Conservation (phyloP, 352 stramenopile genomes). For the Phytophthora sojae region DNA sequence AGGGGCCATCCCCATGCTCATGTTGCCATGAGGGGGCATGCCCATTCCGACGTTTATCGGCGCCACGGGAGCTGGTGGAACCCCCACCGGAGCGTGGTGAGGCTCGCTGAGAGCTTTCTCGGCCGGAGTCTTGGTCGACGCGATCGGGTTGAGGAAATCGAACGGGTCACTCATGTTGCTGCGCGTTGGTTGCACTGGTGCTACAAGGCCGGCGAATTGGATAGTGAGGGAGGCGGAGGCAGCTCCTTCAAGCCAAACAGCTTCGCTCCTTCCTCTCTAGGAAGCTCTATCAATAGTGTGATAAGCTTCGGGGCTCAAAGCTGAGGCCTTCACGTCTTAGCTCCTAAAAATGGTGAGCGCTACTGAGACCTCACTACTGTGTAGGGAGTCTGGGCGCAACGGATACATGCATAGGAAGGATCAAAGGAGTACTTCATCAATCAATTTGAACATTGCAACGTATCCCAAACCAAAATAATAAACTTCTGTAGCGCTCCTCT, state of each 20-base stretch:
- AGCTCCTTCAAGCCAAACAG: background rate
- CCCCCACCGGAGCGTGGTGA: conserved; percentile 27
- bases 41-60: conserved; percentile 39
- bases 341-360: conserved; percentile 2
- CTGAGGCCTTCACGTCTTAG: conserved; percentile 22
- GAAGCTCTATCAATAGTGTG: conserved; percentile 17
- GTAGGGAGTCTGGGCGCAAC: background rate
- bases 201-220: conserved; percentile 28
- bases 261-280: background rate
- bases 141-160: conserved; percentile 78
- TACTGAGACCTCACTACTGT: background rate
- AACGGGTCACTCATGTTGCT: conserved; percentile 76
- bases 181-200: conserved; percentile 7
- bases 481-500: conserved; percentile 31
- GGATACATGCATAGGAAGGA: background rate
- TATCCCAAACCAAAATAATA: conserved; percentile 30
- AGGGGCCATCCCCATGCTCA: conserved; percentile 24
- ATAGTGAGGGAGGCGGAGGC: conserved; percentile 11
- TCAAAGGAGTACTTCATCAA: background rate
- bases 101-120: conserved; percentile 39
- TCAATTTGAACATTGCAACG: background rate
- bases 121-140: conserved; percentile 65
- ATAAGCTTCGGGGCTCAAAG: background rate
- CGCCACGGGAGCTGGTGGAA: conserved; percentile 42
- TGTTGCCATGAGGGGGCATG: conserved; percentile 25